phyloP scores from a whole-genome alignment of 2,329 filamentous ascomycete species.

The Tolypocladium guangdongense region DNA sequence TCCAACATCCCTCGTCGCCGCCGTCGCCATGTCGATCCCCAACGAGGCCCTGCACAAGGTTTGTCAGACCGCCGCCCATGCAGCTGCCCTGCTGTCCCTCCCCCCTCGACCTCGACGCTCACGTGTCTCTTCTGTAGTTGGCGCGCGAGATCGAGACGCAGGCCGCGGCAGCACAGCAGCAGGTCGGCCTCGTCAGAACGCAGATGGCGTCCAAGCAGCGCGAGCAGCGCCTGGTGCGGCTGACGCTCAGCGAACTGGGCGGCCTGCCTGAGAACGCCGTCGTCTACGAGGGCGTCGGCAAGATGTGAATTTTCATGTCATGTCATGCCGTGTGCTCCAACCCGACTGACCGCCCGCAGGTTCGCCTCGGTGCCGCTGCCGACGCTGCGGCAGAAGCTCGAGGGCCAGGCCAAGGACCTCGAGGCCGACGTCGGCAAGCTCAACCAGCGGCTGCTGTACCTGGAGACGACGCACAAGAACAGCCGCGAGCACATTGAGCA shows the following conservation, averaged over 20 bases:
- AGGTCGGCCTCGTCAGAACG: constrained; percentile 74
- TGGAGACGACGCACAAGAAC: constrained; percentile 93
- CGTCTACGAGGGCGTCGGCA: constrained; percentile 91
- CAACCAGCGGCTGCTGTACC: constrained; percentile 80
- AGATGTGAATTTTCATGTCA: constrained; percentile 58
- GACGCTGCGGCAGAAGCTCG: constrained; percentile 65
- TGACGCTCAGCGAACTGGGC: constrained; percentile 77
- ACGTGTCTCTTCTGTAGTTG: constrained; percentile 43
- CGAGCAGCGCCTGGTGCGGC: constrained; percentile 76
- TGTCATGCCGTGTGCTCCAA: neutral
- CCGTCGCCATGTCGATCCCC: constrained; percentile 69
- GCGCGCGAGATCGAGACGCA: constrained; percentile 91
- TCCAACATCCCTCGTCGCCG: neutral
- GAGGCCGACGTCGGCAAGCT: constrained; percentile 71
- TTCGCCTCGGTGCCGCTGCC: constrained; percentile 71
- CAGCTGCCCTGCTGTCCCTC: neutral
- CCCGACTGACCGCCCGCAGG: constrained; percentile 38
- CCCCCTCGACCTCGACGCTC: neutral
- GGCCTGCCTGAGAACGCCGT: constrained; percentile 63
- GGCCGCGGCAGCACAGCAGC: constrained; percentile 78
- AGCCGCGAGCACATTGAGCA: constrained; percentile 84
- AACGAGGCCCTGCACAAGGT: constrained; percentile 94
- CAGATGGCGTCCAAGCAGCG: constrained; percentile 80
- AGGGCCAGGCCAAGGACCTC: constrained; percentile 61
- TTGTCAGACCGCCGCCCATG: constrained; percentile 7